Base-by-base conservation (phyloP, 805 yeast species). In the Spencermartinsiella europaea region DNA sequence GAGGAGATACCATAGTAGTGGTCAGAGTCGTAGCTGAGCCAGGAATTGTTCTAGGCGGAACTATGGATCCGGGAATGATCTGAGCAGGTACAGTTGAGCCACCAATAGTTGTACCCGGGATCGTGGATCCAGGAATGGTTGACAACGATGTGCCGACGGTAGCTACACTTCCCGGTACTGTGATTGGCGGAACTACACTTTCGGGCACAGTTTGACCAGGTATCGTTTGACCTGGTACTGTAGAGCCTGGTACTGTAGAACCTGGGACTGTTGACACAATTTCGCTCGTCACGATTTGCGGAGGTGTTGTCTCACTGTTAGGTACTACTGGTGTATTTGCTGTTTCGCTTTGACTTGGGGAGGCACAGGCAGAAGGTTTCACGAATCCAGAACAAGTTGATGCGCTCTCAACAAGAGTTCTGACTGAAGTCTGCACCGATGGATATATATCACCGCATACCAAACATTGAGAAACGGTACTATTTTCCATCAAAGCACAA, bases 201-300 rank as follows among this genome's bases (percentile, higher is more conserved):
- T 12, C 31, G 7, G 27, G 19, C 22, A 46, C 38, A 3, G 58
- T 46, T 10, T 42, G 47, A 5, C 49, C 40, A 10, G 50, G 48
- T 7, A 47, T 47, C 8, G 48, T 47, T 4, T 55, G 27, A 2
- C 51, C 57, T 5, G 58, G 56, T 17, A 52, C 35, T 8, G 58
- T 53, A 19, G 52, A 21, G 4, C 50, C 50, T 1, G 59, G 55
- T 21, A 51, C 40, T 7, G 59, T 58, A 1, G 54, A 42, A 7
- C 57, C 59, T 5, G 59, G 57, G n/a, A 46, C 36, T 5, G 49
- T 45, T 10, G 28, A 27, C 7, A 42, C 21, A 15, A 34, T 25
- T 5, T 28, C 15, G 14, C 33, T 28, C 5, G 39, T 42, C 16
- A 10, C 16, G 38, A 27, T 17, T 21, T 15, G 20, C 15, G 34